Percentiles rank a stretch among this genome's conserved stretches.
phyloP scores from a whole-genome alignment of 441 rosid genomes.

The Eutrema salsugineum region DNA sequence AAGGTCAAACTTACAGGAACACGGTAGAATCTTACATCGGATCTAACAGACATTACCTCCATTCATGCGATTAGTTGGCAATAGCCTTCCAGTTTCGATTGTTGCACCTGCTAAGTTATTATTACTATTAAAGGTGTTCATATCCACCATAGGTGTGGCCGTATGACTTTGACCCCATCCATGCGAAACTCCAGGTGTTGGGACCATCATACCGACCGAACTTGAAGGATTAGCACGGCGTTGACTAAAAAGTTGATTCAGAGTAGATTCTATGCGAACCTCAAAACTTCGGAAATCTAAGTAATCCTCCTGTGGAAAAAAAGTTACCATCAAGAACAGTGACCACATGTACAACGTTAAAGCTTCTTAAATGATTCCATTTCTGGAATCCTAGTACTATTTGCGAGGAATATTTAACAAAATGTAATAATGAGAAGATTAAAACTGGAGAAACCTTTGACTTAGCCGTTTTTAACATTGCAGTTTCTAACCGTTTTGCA shows the following conservation, averaged over 20 bases:
- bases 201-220: slow-evolving; percentile 70
- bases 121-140: slow-evolving; percentile 48
- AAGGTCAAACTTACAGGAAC: slow-evolving; percentile 10
- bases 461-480: slow-evolving; percentile 57
- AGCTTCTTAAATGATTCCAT: background rate
- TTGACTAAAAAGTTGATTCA: slow-evolving; percentile 40
- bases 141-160: slow-evolving; percentile 55
- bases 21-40: slow-evolving; percentile 39
- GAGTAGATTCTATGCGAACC: slow-evolving; percentile 49
- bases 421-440: slow-evolving; percentile 19
- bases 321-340: slow-evolving; percentile 5
- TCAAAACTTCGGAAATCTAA: slow-evolving; percentile 63
- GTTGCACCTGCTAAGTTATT: slow-evolving; percentile 49
- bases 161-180: slow-evolving; percentile 55
- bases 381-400: background rate
- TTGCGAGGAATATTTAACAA: background rate
- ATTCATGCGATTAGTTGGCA: slow-evolving; percentile 53
- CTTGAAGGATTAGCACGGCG: slow-evolving; percentile 52
- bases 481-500: slow-evolving; percentile 81
- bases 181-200: slow-evolving; percentile 85
- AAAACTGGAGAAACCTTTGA: slow-evolving; percentile 51
- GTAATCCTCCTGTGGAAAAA: slow-evolving; percentile 72
- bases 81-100: slow-evolving; percentile 48
- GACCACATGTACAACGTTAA: background rate
- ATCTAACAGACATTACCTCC: slow-evolving; percentile 47